Evolutionary conservation across 2,329 filamentous ascomycete species (phyloP).

Genomic region (Aspergillus proliferans): DNA sequence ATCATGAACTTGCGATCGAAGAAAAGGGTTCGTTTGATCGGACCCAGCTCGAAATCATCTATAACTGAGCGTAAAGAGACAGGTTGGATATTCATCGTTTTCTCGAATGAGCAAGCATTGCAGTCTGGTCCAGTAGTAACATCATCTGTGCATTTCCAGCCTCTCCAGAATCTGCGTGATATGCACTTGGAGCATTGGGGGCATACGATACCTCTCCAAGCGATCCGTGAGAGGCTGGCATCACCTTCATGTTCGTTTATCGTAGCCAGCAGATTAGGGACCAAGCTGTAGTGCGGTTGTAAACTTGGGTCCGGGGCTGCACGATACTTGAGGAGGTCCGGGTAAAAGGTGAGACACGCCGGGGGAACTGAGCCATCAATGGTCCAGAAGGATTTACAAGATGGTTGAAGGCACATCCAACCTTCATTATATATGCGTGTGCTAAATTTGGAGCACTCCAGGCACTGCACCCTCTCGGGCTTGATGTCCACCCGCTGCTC

Average conservation of each 20-base stretch:
- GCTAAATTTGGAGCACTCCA: conserved; percentile 33
- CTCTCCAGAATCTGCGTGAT: conserved; percentile 54
- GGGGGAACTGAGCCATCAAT: conserved; percentile 29
- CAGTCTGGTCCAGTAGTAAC: conserved; percentile 19
- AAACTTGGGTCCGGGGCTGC: conserved; percentile 38
- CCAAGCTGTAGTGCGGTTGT: conserved; percentile 31
- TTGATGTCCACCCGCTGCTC: conserved; percentile 25
- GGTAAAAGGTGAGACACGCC: conserved; percentile 44
- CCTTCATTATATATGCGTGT: conserved; percentile 36
- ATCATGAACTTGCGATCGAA: conserved; percentile 22
- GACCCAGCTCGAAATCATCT: conserved; percentile 24
- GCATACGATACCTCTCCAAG: conserved; percentile 62
- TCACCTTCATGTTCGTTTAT: conserved; percentile 30
- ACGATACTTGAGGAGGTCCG: conserved; percentile 53
- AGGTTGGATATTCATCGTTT: conserved; percentile 19
- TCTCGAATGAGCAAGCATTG: conserved; percentile 44
- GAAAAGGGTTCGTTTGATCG: conserved; percentile 18
- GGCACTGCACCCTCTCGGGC: conserved; percentile 28
- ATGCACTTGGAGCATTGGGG: conserved; percentile 57
- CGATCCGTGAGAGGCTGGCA: conserved; percentile 45
- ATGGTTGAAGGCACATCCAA: conserved; percentile 54
- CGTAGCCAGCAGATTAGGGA: conserved; percentile 36
- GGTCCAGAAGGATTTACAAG: conserved; percentile 54
- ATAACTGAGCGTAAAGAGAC: conserved; percentile 29
- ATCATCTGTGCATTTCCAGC: conserved; percentile 51